phyloP scores from a whole-genome alignment of 768 basidiomycete genomes.

The Lyophyllum atratum region DNA sequence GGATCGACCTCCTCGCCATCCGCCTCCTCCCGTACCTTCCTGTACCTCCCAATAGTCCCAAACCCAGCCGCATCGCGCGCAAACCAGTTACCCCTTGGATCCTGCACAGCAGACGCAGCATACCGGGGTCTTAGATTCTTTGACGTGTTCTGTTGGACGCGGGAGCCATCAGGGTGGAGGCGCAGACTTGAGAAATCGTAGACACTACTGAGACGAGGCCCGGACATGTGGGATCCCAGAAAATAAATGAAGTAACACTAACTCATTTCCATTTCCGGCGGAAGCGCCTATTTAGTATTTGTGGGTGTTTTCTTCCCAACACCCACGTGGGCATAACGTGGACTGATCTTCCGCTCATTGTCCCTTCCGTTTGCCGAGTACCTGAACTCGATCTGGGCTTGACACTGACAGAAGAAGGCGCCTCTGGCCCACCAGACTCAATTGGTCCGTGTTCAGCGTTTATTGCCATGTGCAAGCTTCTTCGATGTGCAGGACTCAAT shows the following conservation, averaged over 20 bases:
- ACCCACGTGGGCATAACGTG: conserved; percentile 3
- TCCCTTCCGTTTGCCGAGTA: neutral
- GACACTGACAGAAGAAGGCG: neutral
- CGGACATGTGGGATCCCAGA: conserved; percentile 20
- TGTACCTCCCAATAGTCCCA: conserved; percentile 38
- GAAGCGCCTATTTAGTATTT: neutral
- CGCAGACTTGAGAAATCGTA: conserved; percentile 69
- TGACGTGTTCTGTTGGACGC: conserved; percentile 49
- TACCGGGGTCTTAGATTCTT: conserved; percentile 34
- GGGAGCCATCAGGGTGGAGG: conserved; percentile 63
- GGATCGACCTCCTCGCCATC: conserved; percentile 11
- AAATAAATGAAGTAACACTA: neutral
- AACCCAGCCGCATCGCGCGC: conserved; percentile 66
- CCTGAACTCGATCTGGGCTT: neutral
- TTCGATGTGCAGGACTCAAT: neutral
- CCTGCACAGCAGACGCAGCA: conserved; percentile 38
- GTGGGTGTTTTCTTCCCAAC: neutral
- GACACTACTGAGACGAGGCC: conserved; percentile 51
- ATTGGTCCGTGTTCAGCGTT: neutral
- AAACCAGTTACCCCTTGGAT: conserved; percentile 63
- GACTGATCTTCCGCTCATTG: neutral
- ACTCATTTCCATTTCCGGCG: neutral
- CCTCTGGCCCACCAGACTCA: neutral
- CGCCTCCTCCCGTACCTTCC: conserved; percentile 20
- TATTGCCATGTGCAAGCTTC: neutral